phyloP scores from a whole-genome alignment of 176 grass and related monocot species.

The Oryza meyeriana region DNA sequence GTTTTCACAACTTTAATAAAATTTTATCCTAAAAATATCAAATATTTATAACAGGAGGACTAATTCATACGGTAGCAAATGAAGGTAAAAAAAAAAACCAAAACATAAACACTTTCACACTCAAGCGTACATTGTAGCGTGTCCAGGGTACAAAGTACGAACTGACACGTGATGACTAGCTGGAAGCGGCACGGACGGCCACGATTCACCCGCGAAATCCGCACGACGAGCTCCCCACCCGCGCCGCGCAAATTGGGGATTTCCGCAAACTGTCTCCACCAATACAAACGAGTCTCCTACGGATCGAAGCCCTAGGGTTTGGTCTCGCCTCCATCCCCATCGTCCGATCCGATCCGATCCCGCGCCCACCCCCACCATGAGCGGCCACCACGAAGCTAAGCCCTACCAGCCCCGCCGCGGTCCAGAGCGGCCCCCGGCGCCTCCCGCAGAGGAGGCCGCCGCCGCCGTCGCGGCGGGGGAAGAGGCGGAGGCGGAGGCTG shows the following conservation, averaged over 20 bases:
- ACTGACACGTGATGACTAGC: background rate
- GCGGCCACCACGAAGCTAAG: constrained; percentile 70
- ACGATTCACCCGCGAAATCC: background rate
- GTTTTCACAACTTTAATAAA: too few relatives aligned
- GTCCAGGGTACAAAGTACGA: background rate
- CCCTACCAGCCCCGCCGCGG: constrained; percentile 67
- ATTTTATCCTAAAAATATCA: too few relatives aligned
- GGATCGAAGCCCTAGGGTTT: constrained; percentile 73
- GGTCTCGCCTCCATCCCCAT: constrained; percentile 27
- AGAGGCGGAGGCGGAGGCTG: constrained; percentile 29
- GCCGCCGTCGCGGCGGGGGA: constrained; percentile 6
- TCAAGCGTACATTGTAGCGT: background rate
- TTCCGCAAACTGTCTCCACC: background rate
- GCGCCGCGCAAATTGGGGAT: background rate
- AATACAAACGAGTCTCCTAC: background rate
- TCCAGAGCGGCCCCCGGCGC: constrained; percentile 34
- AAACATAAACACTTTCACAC: background rate
- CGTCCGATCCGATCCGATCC: constrained; percentile 49
- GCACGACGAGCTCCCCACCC: background rate
- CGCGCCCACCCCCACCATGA: constrained; percentile 46
- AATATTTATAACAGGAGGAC: too few relatives aligned
- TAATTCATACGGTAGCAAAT: too few relatives aligned
- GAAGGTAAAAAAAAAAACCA: background rate
- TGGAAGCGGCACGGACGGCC: background rate
- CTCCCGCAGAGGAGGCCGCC: constrained; percentile 6